Percentiles rank a stretch among this genome's conserved stretches.
phyloP scores from a whole-genome alignment of 2,329 filamentous ascomycete genomes.

The Fusarium sp. region DNA sequence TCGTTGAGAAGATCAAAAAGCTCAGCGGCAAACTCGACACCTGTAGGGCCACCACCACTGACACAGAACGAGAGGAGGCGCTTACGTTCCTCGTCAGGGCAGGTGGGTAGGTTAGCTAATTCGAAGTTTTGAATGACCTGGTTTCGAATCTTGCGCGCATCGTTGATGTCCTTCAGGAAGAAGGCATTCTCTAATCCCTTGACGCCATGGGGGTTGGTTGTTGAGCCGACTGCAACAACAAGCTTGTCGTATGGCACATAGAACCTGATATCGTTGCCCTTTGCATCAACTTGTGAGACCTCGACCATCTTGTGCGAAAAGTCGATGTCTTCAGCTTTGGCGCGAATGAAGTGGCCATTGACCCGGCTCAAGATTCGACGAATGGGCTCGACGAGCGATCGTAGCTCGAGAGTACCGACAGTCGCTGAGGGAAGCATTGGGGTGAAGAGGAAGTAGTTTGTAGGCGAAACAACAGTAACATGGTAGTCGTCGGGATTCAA shows the following conservation, averaged over 20 bases:
- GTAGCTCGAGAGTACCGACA: conserved; percentile 90
- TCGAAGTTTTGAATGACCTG: conserved; percentile 90
- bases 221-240: conserved; percentile 89
- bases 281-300: conserved; percentile 75
- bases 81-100: conserved; percentile 84
- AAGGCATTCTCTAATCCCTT: conserved; percentile 93
- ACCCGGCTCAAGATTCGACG: conserved; percentile 82
- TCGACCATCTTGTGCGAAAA: conserved; percentile 93
- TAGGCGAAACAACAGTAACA: conserved; percentile 92
- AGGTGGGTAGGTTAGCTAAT: conserved; percentile 90
- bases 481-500: conserved; percentile 93
- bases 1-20: conserved; percentile 97
- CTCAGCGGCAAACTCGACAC: conserved; percentile 97
- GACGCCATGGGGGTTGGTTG: conserved; percentile 94
- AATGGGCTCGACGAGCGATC: conserved; percentile 93
- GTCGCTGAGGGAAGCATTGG: conserved; percentile 98
- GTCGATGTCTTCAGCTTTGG: conserved; percentile 86
- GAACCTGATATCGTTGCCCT: conserved; percentile 81
- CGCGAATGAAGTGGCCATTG: conserved; percentile 89
- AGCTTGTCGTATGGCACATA: conserved; percentile 98
- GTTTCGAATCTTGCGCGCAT: conserved; percentile 90
- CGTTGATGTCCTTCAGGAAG: conserved; percentile 94
- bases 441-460: conserved; percentile 97
- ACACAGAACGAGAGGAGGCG: conserved; percentile 95
- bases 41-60: conserved; percentile 93